Evolutionary conservation across 2,329 filamentous ascomycete genomes (phyloP).

Genomic region (Ilyonectria robusta): DNA sequence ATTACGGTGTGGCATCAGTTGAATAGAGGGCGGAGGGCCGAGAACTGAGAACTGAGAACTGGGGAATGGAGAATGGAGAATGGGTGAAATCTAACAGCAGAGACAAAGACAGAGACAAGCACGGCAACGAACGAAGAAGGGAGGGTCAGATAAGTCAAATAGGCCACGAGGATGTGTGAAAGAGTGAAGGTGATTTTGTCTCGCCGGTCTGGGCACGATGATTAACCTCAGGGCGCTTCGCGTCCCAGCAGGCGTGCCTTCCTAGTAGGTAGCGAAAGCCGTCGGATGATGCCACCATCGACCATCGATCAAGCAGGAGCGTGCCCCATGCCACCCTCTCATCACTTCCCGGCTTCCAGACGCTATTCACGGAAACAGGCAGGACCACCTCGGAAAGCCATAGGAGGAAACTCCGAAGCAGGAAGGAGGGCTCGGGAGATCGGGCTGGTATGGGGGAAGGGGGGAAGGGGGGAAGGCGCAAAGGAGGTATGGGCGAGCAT

Average conservation of each 20-base stretch:
- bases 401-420: background rate
- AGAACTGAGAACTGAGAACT: background rate
- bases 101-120: background rate
- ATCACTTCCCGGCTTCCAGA: background rate
- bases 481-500: background rate
- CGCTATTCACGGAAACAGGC: background rate
- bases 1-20: background rate
- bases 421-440: background rate
- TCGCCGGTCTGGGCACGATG: background rate
- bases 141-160: background rate
- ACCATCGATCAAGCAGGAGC: background rate
- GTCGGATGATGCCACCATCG: background rate
- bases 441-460: background rate
- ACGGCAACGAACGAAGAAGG: background rate
- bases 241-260: too few species aligned
- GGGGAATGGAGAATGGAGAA: background rate
- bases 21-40: background rate
- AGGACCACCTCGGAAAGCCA: background rate
- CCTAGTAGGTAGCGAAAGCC: background rate
- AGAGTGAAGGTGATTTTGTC: background rate
- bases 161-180: background rate
- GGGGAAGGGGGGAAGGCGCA: background rate
- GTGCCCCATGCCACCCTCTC: background rate
- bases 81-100: background rate
- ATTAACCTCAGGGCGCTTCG: background rate